Conservation (phyloP, 352 stramenopile genomes). For the Phytophthora sojae region DNA sequence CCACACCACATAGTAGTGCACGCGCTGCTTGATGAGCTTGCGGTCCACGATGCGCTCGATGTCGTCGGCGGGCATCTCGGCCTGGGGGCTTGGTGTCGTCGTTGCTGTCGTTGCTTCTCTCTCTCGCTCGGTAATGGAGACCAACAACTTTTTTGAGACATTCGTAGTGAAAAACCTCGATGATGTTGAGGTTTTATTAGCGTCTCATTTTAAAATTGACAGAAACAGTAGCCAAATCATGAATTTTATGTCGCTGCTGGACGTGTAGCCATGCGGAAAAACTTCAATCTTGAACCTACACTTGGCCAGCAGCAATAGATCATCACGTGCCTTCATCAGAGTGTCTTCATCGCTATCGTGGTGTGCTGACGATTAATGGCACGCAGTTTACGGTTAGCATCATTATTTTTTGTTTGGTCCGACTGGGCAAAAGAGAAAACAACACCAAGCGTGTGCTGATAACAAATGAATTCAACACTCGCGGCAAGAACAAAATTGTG, state of each 20-base stretch:
- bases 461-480: no score
- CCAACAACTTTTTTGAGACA: slow-evolving; percentile 21
- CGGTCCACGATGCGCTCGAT: slow-evolving; percentile 87
- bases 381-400: no score
- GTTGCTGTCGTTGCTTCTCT: slow-evolving; percentile 3
- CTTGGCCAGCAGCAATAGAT: no score
- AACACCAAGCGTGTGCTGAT: no score
- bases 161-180: slow-evolving; percentile 20
- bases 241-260: background rate
- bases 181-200: slow-evolving; percentile 20
- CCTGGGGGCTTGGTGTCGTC: background rate
- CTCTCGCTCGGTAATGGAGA: slow-evolving; percentile 27
- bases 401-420: no score
- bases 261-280: background rate
- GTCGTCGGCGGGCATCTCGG: slow-evolving; percentile 61
- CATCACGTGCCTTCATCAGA: no score
- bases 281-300: no score
- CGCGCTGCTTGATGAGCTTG: slow-evolving; percentile 80
- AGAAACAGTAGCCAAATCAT: background rate
- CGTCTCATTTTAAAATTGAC: slow-evolving; percentile 1
- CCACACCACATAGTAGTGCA: slow-evolving; percentile 89
- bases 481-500: no score
- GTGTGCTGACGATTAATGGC: no score
- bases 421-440: no score
- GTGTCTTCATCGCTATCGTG: no score